A percentile compares a stretch with the other conserved stretches of the same genome.
phyloP scores from a whole-genome alignment of 129 eudicot species.

The Saposhnikovia divaricata region DNA sequence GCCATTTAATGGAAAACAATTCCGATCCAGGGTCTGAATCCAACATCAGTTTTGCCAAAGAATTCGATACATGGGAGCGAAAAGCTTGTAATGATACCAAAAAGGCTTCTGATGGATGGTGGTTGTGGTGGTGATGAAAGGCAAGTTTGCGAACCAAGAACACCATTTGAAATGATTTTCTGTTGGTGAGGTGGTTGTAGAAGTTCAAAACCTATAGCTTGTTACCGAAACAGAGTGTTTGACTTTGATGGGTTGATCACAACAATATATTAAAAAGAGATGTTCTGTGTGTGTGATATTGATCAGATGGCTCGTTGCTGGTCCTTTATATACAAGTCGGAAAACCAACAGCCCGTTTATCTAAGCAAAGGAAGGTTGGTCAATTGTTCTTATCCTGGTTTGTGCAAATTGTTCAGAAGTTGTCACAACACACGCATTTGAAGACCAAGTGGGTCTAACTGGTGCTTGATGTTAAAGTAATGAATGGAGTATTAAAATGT shows the following conservation, averaged over 20 bases:
- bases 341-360: neutral
- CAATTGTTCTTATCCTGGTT: conserved; percentile 5
- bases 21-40: conserved; percentile 29
- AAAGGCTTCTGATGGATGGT: conserved; percentile 19
- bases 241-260: no score
- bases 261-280: neutral
- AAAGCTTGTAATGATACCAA: conserved; percentile 36
- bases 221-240: neutral
- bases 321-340: neutral
- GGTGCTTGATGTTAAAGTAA: neutral
- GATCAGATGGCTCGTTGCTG: neutral
- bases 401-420: neutral
- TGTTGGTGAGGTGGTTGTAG: neutral
- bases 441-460: neutral
- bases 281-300: neutral
- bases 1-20: no score
- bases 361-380: neutral
- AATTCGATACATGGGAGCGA: conserved; percentile 28
- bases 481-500: neutral
- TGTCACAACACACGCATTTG: conserved; percentile 5
- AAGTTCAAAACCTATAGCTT: neutral
- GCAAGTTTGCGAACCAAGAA: conserved; percentile 27
- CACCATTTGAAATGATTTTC: conserved; percentile 23
- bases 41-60: conserved; percentile 14
- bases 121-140: conserved; percentile 11